phyloP scores from a whole-genome alignment of 2,329 filamentous ascomycete genomes.

The Cordyceps cateniannulata region DNA sequence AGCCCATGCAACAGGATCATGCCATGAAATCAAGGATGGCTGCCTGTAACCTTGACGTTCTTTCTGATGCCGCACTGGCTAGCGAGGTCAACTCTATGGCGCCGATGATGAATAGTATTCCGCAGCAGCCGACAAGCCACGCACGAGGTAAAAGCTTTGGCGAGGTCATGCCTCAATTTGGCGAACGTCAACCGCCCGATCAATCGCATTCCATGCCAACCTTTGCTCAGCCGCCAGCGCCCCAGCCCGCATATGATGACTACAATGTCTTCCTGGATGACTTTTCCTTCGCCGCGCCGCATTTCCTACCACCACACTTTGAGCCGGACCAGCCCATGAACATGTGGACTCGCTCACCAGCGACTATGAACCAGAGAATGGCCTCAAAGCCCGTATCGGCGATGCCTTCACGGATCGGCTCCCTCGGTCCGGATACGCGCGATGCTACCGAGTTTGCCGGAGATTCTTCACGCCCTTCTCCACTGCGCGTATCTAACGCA shows the following conservation, averaged over 20 bases:
- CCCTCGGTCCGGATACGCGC: conserved; percentile 46
- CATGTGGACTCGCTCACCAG: conserved; percentile 42
- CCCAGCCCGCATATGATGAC: conserved; percentile 41
- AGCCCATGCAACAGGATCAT: conserved; percentile 35
- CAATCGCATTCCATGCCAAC: conserved; percentile 34
- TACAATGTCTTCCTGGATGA: conserved; percentile 56
- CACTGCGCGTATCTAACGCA: conserved; percentile 44
- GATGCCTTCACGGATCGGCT: conserved; percentile 49
- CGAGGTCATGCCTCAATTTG: conserved; percentile 39
- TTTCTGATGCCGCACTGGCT: conserved; percentile 55
- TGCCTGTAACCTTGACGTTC: conserved; percentile 51
- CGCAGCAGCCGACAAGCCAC: conserved; percentile 33
- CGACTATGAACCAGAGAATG: conserved; percentile 31
- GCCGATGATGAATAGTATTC: conserved; percentile 41
- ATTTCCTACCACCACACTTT: conserved; percentile 49
- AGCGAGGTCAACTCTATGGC: conserved; percentile 48
- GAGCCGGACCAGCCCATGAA: conserved; percentile 47
- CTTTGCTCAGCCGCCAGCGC: conserved; percentile 25
- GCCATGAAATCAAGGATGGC: conserved; percentile 39
- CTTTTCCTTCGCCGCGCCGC: conserved; percentile 41
- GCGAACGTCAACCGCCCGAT: conserved; percentile 43
- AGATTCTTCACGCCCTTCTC: conserved; percentile 27
- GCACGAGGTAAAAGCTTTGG: conserved; percentile 43
- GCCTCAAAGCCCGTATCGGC: conserved; percentile 44
- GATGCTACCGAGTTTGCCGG: conserved; percentile 28